Conservation (phyloP, 345 rosid genomes). For the Eucalyptus erythrocorys region DNA sequence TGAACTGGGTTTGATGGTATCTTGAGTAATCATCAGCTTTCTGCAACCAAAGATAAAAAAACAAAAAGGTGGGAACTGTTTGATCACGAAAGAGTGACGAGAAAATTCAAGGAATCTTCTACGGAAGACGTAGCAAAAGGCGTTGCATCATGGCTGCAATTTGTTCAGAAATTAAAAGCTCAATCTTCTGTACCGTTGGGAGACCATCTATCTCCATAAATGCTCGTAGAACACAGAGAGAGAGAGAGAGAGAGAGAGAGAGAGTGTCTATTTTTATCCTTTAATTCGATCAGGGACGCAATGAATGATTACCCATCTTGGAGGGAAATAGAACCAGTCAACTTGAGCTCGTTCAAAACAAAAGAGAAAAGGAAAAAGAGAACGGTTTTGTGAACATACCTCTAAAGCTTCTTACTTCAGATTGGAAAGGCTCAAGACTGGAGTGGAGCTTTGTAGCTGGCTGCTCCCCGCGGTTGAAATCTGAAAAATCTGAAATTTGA, state of each 20-base stretch:
- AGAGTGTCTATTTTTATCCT: background rate
- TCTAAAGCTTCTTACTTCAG: background rate
- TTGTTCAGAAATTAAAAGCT: conserved; percentile 1
- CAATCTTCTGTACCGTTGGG: conserved; percentile 15
- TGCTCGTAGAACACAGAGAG: conserved; percentile 2
- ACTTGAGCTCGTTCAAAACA: background rate
- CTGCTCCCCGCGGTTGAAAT: background rate
- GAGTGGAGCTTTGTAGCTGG: background rate
- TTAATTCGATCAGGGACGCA: background rate
- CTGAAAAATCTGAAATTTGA: background rate
- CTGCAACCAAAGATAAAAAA: background rate
- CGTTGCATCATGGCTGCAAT: background rate
- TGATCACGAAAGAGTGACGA: background rate
- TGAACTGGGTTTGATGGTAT: background rate
- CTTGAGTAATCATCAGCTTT: background rate
- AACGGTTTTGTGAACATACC: background rate
- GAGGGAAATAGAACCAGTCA: background rate
- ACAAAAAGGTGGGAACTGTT: background rate
- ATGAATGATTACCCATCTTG: background rate
- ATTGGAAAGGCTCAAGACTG: background rate
- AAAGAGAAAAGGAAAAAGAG: background rate
- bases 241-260: background rate
- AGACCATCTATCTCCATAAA: conserved; percentile 21
- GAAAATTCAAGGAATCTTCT: background rate
- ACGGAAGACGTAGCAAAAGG: background rate